Conservation (phyloP, 345 rosid species). For the Theobroma cacao region DNA sequence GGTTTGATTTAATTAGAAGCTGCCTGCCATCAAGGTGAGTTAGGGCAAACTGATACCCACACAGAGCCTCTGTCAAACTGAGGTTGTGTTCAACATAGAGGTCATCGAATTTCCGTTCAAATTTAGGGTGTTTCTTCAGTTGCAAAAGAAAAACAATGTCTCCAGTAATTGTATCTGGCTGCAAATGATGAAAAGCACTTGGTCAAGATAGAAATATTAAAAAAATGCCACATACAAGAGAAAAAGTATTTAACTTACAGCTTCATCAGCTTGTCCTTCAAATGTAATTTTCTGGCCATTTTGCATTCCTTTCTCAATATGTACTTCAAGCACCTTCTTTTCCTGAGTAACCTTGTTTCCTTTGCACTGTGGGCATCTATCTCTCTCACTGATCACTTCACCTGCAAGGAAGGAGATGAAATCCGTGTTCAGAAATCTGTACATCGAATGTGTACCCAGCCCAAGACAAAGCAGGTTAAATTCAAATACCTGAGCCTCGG, state of each 20-base stretch:
- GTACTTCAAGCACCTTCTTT: conserved; percentile 56
- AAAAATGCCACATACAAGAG: neutral
- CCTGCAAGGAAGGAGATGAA: conserved; percentile 25
- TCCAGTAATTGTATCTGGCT: conserved; percentile 47
- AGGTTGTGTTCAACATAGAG: conserved; percentile 40
- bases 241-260: conserved; percentile 38
- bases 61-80: conserved; percentile 59
- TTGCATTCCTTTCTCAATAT: conserved; percentile 63
- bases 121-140: conserved; percentile 53
- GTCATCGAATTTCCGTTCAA: conserved; percentile 47
- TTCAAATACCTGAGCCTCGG: conserved; percentile 42
- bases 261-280: conserved; percentile 63
- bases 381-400: conserved; percentile 54
- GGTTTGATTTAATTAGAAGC: conserved; percentile 60
- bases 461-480: neutral
- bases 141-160: conserved; percentile 52
- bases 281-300: conserved; percentile 47
- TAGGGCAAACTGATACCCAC: conserved; percentile 62
- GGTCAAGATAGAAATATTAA: neutral
- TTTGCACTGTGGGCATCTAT: conserved; percentile 49
- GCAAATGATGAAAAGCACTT: conserved; percentile 12
- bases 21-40: conserved; percentile 65
- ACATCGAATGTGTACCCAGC: neutral
- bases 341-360: conserved; percentile 50
- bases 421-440: neutral